Evolutionary conservation across 768 basidiomycete genomes (phyloP), one percentile per base, ranked within the genome.

Genomic region (Nidularia sp.): DNA sequence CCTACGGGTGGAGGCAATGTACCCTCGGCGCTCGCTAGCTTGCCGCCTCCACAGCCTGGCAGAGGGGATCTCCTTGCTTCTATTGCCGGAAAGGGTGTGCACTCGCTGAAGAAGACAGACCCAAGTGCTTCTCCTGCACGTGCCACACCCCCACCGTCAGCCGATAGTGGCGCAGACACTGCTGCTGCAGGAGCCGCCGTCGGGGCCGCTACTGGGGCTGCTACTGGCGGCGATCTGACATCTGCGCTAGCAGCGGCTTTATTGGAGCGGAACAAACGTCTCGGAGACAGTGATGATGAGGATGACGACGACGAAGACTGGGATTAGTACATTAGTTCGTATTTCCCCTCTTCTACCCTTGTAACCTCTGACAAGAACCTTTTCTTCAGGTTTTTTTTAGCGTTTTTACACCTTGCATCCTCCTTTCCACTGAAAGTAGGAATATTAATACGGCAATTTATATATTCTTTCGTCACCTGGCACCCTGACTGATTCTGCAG

Each of bases 201-300:
- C 25, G 70, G 66, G 43, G 71, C 67, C 12, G 66, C 62, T 9
- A 70, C 70, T 0, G 69, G 62, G 45, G 67, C 62, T 1, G 74
- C 63, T 10, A 83, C 74, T 9, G 90, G 86, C 8, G 86, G 79
- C 0, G 86, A 94, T 68, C 66, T 96, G 54, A 93, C 93, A 0
- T 77, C 83, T 3, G 90, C 92, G 6, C 72, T 97, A 45, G 94
- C 93, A 4, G 88, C 83, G 47, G 93, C 93, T 1, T 68, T 98
- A 55, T 70, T 85, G 59, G 83, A 87, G 64, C 72, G 94, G 58
- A 96, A 90, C 64, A 92, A 89, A 72, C 86, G 90, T 62, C 71
- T 96, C 58, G 93, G 89, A 2, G 91, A 93, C 58, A 90, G 88
- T 60, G 88, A 90, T 58, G 86, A 88, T 47, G 86, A 88, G 18